A percentile compares a stretch with the other conserved stretches of the same genome.
phyloP scores from a whole-genome alignment of 352 stramenopile genomes.

The Pythium phragmitis region DNA sequence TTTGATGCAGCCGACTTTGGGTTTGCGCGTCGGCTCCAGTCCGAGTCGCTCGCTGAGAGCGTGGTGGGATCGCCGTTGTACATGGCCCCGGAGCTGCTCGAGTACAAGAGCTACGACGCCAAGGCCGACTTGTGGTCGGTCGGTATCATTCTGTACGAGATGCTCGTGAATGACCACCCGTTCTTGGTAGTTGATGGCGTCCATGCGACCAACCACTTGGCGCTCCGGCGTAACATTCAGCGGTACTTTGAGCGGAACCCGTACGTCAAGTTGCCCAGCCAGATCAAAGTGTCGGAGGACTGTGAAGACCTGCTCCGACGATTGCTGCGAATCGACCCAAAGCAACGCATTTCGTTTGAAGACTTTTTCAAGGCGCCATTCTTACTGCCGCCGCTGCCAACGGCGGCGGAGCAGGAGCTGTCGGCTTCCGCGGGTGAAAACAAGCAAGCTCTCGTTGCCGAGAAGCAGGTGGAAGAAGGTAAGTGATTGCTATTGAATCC shows the following conservation, averaged over 20 bases:
- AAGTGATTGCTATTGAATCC: conserved; percentile 12
- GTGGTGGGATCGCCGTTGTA: conserved; percentile 79
- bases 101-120: conserved; percentile 86
- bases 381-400: conserved; percentile 52
- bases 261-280: conserved; percentile 46
- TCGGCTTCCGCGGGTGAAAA: conserved; percentile 38
- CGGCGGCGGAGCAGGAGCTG: conserved; percentile 32
- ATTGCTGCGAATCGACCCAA: conserved; percentile 59
- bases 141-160: conserved; percentile 82
- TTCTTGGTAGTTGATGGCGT: conserved; percentile 75
- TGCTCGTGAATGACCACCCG: conserved; percentile 79
- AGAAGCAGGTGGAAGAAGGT: conserved; percentile 69
- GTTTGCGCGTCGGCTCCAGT: conserved; percentile 65
- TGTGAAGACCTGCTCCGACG: conserved; percentile 63
- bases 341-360: conserved; percentile 74
- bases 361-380: conserved; percentile 74
- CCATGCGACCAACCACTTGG: conserved; percentile 78
- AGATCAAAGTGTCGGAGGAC: conserved; percentile 55
- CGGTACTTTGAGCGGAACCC: conserved; percentile 70
- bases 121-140: conserved; percentile 83
- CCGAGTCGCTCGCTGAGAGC: conserved; percentile 76
- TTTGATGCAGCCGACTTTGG: conserved; percentile 60
- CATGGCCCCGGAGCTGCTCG: conserved; percentile 75
- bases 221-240: conserved; percentile 72
- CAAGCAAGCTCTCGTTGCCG: conserved; percentile 68